phyloP scores from a whole-genome alignment of 768 basidiomycete species.

The Suillus subaureus region DNA sequence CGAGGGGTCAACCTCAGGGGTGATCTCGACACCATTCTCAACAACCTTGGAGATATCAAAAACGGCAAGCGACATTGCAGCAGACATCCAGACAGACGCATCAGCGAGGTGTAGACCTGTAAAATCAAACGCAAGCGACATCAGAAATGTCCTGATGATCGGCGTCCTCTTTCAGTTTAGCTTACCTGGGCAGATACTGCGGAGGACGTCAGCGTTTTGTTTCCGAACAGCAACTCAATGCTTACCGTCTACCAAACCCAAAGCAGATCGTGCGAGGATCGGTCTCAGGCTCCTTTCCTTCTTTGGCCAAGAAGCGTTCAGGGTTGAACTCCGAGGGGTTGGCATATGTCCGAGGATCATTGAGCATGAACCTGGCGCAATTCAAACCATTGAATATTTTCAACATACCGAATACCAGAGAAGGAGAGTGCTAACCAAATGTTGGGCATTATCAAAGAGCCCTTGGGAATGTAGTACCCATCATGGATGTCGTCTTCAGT shows the following conservation, averaged over 20 bases:
- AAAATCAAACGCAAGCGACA: conserved; percentile 18
- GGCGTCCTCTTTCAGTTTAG: neutral
- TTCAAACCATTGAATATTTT: neutral
- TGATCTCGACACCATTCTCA: conserved; percentile 42
- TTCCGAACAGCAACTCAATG: conserved; percentile 14
- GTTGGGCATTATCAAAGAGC: conserved; percentile 29
- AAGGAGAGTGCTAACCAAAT: conserved; percentile 18
- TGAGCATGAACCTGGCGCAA: conserved; percentile 32
- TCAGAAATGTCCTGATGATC: conserved; percentile 17
- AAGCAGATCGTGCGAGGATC: conserved; percentile 67
- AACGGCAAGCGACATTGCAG: conserved; percentile 42
- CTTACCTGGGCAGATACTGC: conserved; percentile 33
- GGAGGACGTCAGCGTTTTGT: conserved; percentile 11
- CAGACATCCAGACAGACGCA: conserved; percentile 40
- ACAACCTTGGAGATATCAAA: conserved; percentile 43
- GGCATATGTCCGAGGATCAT: conserved; percentile 43
- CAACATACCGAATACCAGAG: conserved; percentile 5
- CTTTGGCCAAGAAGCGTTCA: conserved; percentile 53
- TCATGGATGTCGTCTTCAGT: conserved; percentile 62
- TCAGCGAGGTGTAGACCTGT: conserved; percentile 50
- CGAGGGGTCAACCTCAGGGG: conserved; percentile 54
- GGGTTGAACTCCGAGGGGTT: conserved; percentile 61
- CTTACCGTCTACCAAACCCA: conserved; percentile 68
- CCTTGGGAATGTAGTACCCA: conserved; percentile 63
- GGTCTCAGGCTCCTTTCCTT: conserved; percentile 42